Percentiles rank a stretch among this genome's conserved stretches.
phyloP scores from a whole-genome alignment of 202 grass and related monocot species.

The Alloteropsis angusta region DNA sequence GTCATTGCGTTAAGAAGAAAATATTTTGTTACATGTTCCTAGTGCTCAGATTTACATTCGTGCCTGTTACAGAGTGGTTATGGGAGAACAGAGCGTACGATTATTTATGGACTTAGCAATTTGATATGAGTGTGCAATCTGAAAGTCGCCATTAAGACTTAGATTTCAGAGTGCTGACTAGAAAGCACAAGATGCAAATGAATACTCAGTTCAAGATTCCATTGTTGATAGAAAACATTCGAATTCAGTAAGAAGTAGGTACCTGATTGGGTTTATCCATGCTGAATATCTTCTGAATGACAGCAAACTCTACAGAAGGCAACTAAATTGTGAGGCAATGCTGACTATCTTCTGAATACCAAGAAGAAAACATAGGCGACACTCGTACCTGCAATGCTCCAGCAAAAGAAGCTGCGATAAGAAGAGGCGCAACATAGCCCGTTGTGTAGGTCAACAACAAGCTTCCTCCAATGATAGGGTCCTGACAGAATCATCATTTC shows the following conservation, averaged over 20 bases:
- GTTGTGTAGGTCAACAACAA: constrained; percentile 91
- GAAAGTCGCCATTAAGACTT: too few species aligned
- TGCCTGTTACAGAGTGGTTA: too few species aligned
- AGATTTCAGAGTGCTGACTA: too few species aligned
- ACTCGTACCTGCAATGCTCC: constrained; percentile 71
- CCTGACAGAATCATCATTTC: constrained; percentile 34
- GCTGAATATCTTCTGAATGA: constrained; percentile 82
- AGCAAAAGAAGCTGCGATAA: constrained; percentile 93
- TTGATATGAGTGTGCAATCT: too few species aligned
- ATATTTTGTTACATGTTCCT: too few species aligned
- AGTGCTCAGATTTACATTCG: too few species aligned
- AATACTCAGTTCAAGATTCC: not conserved
- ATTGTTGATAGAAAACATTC: not conserved
- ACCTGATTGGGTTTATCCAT: constrained; percentile 98
- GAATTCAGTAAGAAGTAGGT: constrained; percentile 14
- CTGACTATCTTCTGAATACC: constrained; percentile 77
- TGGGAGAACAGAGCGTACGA: too few species aligned
- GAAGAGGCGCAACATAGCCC: constrained; percentile 90
- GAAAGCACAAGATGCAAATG: not conserved
- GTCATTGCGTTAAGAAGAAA: too few species aligned
- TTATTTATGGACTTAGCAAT: too few species aligned
- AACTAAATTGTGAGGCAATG: constrained; percentile 23
- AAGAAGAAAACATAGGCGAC: not conserved
- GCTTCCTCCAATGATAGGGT: constrained; percentile 73
- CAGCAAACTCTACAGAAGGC: constrained; percentile 59